Conservation (phyloP, 148 eudicot genomes). For the Arbutus unedo region DNA sequence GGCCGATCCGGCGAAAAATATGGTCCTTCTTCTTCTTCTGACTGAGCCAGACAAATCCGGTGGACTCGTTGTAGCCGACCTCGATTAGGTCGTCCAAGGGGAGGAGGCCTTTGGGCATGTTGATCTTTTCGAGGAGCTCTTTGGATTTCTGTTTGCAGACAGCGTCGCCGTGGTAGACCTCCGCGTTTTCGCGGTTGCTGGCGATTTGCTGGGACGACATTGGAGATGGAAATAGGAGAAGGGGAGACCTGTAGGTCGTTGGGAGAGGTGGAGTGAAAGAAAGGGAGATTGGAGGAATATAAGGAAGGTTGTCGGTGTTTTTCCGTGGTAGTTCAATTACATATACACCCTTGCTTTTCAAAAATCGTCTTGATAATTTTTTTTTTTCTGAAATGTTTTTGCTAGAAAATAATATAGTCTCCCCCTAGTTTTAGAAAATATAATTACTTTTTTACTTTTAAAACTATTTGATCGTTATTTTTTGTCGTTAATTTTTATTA, state of each 20-base stretch:
- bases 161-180: conserved; percentile 39
- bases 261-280: background rate
- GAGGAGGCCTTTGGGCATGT: conserved; percentile 56
- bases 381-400: too few relatives aligned
- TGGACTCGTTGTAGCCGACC: conserved; percentile 43
- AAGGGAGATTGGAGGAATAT: too few relatives aligned
- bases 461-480: too few relatives aligned
- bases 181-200: conserved; percentile 48
- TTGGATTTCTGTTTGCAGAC: conserved; percentile 49
- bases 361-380: too few relatives aligned
- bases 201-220: conserved; percentile 39
- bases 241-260: background rate
- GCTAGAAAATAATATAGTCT: too few relatives aligned
- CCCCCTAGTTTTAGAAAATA: too few relatives aligned
- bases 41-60: conserved; percentile 65
- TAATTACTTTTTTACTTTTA: too few relatives aligned
- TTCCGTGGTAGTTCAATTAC: too few relatives aligned
- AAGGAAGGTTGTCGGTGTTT: too few relatives aligned
- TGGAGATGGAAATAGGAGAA: background rate
- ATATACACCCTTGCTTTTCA: too few relatives aligned
- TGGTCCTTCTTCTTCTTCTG: conserved; percentile 50
- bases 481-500: too few relatives aligned
- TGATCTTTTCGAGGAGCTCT: conserved; percentile 39
- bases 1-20: conserved; percentile 34
- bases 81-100: conserved; percentile 51